A percentile compares a stretch with the other conserved stretches of the same genome.
phyloP scores from a whole-genome alignment of 1,284 basidiomycete species.

The Chiua sp. region DNA sequence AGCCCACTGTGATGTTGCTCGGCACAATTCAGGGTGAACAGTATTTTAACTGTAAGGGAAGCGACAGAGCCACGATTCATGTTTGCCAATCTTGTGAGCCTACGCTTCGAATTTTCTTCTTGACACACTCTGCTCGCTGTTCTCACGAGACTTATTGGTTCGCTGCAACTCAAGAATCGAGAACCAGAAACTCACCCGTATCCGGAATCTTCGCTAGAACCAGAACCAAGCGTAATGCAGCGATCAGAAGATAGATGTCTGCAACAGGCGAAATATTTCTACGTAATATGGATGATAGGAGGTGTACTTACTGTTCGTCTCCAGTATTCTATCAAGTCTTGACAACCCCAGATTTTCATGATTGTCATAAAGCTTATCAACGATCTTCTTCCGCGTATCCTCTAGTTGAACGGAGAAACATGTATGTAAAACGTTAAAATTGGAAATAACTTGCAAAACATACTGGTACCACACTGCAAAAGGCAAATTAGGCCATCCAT shows the following conservation, averaged over 20 bases:
- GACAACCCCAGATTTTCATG: not conserved
- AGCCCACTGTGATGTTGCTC: constrained; percentile 10
- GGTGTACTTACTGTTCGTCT: constrained; percentile 13
- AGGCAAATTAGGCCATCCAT: constrained; percentile 30
- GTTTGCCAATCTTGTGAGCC: constrained; percentile 17
- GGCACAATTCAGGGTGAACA: constrained; percentile 9
- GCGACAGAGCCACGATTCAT: constrained; percentile 15
- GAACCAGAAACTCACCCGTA: constrained; percentile 13
- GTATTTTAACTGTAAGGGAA: constrained; percentile 25
- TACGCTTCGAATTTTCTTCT: constrained; percentile 1
- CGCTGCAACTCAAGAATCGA: too few relatives aligned
- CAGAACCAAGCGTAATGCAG: constrained; percentile 24
- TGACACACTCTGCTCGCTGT: constrained; percentile 13
- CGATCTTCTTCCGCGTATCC: constrained; percentile 6
- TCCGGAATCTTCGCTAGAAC: constrained; percentile 17
- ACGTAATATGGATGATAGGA: not conserved
- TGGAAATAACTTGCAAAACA: not conserved
- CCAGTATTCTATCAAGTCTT: constrained; percentile 22
- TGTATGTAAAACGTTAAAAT: not conserved
- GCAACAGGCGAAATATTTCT: not conserved
- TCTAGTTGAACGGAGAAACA: constrained; percentile 11
- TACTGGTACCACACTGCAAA: constrained; percentile 25
- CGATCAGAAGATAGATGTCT: constrained; percentile 15
- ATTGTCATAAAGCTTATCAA: constrained; percentile 11
- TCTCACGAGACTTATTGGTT: not conserved